A percentile compares a stretch with the other conserved stretches of the same genome.
phyloP scores from a whole-genome alignment of 1,284 basidiomycete species.

The Heterobasidion irregulare region DNA sequence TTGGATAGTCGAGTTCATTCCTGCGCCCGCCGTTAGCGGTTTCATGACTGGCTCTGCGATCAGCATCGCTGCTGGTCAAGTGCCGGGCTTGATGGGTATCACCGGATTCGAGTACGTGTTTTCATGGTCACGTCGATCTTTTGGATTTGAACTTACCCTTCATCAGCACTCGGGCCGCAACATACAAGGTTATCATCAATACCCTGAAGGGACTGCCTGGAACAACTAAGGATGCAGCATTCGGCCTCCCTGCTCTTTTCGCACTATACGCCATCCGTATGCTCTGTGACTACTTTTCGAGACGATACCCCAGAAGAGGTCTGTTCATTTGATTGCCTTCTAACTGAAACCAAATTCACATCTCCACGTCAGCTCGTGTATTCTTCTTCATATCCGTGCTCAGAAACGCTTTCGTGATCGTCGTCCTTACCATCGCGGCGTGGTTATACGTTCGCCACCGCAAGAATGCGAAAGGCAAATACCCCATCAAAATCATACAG shows the following conservation, averaged over 20 bases:
- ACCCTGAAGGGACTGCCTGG: constrained; percentile 76
- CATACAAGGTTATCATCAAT: constrained; percentile 88
- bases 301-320: constrained; percentile 64
- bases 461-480: constrained; percentile 47
- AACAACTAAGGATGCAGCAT: constrained; percentile 80
- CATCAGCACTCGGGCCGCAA: constrained; percentile 71
- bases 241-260: constrained; percentile 75
- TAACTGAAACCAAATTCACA: background rate
- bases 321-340: constrained; percentile 13
- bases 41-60: constrained; percentile 92
- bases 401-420: constrained; percentile 82
- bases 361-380: constrained; percentile 42
- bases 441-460: constrained; percentile 76
- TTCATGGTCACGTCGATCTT: background rate
- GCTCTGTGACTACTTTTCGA: constrained; percentile 47
- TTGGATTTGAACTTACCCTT: constrained; percentile 2
- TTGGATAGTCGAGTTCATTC: constrained; percentile 95
- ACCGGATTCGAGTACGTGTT: constrained; percentile 66
- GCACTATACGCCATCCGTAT: constrained; percentile 74
- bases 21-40: constrained; percentile 85
- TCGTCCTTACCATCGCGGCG: constrained; percentile 78
- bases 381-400: constrained; percentile 85
- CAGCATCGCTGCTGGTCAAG: constrained; percentile 79
- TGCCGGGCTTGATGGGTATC: constrained; percentile 82
- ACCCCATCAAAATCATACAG: constrained; percentile 82